phyloP scores from a whole-genome alignment of 495 filamentous ascomycete genomes.

The Margaritispora aquatica region DNA sequence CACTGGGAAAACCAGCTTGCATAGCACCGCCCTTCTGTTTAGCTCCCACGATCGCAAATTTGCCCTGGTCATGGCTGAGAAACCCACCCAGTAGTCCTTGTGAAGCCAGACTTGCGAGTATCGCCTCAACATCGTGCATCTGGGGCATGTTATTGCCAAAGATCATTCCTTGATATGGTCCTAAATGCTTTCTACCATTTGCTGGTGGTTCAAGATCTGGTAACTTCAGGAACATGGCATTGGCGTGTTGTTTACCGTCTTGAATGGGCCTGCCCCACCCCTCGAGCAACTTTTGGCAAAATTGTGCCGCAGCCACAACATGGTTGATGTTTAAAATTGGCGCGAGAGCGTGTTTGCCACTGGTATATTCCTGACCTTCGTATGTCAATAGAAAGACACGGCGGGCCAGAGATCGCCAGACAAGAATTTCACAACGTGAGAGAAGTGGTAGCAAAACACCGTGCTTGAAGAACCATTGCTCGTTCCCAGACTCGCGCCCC shows the following conservation, averaged over 20 bases:
- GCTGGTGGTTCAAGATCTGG: conserved; percentile 37
- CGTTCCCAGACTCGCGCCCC: conserved; percentile 30
- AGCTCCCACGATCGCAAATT: conserved; percentile 78
- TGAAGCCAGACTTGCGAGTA: conserved; percentile 68
- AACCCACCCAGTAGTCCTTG: conserved; percentile 86
- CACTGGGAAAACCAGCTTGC: conserved; percentile 30
- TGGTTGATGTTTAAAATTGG: conserved; percentile 51
- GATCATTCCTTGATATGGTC: conserved; percentile 38
- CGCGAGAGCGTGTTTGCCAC: conserved; percentile 42
- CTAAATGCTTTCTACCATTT: conserved; percentile 39
- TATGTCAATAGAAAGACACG: conserved; percentile 61
- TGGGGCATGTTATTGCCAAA: conserved; percentile 48
- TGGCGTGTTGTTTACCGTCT: conserved; percentile 12
- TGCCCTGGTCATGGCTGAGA: conserved; percentile 64
- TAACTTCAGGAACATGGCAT: conserved; percentile 19
- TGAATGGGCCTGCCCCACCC: conserved; percentile 34
- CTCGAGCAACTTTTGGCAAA: conserved; percentile 45
- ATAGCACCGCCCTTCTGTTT: conserved; percentile 54
- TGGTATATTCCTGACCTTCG: conserved; percentile 34
- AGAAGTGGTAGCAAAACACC: conserved; percentile 67
- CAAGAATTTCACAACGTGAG: conserved; percentile 68
- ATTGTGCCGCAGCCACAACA: conserved; percentile 43
- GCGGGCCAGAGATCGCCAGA: conserved; percentile 80
- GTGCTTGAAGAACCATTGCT: conserved; percentile 69
- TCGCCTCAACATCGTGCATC: conserved; percentile 67